phyloP scores from a whole-genome alignment of 2,329 filamentous ascomycete species.

The Aureobasidium sp. region DNA sequence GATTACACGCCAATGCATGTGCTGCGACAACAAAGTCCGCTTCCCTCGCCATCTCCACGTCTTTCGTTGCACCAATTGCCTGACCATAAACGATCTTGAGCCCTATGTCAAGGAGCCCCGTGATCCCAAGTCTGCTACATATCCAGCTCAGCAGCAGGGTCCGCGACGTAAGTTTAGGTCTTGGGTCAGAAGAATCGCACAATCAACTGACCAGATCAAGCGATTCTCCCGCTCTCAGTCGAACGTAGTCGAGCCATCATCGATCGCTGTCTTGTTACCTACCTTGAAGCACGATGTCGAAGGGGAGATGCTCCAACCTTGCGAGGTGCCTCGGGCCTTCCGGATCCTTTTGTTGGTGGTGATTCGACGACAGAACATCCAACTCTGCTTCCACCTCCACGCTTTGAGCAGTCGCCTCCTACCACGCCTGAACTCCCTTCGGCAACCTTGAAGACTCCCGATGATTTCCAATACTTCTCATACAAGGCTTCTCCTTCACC shows the following conservation, averaged over 20 bases:
- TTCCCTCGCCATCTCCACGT: constrained; percentile 68
- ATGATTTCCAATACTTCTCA: constrained; percentile 17
- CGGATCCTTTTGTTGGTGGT: constrained; percentile 9
- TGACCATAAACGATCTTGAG: constrained; percentile 73
- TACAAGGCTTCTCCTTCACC: constrained; percentile 2
- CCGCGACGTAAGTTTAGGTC: background rate
- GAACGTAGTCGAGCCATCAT: constrained; percentile 54
- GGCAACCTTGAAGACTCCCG: constrained; percentile 14
- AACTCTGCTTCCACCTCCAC: background rate
- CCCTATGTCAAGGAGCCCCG: constrained; percentile 12
- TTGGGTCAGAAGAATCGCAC: background rate
- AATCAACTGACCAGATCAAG: constrained; percentile 1
- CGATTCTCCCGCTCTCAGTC: constrained; percentile 46
- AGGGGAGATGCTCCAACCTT: background rate
- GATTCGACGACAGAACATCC: background rate
- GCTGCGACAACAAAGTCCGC: constrained; percentile 71
- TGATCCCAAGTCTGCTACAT: background rate
- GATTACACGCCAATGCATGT: constrained; percentile 71
- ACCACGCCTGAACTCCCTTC: constrained; percentile 9
- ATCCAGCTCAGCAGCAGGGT: background rate
- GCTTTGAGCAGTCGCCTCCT: background rate
- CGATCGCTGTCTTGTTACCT: constrained; percentile 46
- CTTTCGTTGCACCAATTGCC: constrained; percentile 77
- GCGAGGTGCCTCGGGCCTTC: background rate
- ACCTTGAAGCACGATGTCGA: constrained; percentile 34